Percentiles rank a stretch among this genome's conserved stretches.
These are phyloP conservation scores for Fusarium annulatum DNA, from an alignment of 2,329 filamentous ascomycete genomes.

Conservation along the genomic window DNA sequence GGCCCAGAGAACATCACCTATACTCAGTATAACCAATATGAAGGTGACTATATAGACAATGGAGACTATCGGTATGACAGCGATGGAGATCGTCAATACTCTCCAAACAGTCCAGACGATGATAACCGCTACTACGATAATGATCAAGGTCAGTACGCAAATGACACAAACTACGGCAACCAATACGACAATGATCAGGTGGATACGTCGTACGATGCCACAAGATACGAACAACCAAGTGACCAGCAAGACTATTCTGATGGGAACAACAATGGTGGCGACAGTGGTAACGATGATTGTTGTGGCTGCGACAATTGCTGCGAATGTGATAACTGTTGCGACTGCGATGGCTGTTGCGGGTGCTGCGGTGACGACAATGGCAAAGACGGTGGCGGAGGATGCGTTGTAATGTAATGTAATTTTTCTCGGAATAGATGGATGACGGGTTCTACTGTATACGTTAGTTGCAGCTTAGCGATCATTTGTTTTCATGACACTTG, in stretches of 20 bases:
- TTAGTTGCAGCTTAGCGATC: background rate
- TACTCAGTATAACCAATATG: background rate
- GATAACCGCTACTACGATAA: background rate
- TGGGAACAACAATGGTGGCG: background rate
- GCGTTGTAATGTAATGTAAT: conserved; percentile 24
- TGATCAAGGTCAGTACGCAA: background rate
- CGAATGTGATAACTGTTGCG: background rate
- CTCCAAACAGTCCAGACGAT: background rate
- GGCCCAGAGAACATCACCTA: background rate
- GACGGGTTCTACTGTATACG: rapidly evolving
- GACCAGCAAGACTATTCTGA: background rate
- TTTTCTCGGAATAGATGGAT: rapidly evolving
- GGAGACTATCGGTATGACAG: background rate
- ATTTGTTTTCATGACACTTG: background rate
- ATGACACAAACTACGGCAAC: background rate
- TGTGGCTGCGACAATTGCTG: background rate
- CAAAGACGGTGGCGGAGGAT: background rate
- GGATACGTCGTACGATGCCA: background rate
- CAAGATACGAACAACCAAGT: background rate
- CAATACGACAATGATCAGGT: background rate
- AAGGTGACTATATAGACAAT: background rate
- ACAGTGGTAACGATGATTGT: background rate
- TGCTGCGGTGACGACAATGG: background rate
- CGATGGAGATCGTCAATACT: background rate
- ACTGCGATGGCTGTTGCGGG: background rate